Evolutionary conservation across 805 yeast species (phyloP).

Genomic region (Danielia reshetovae): DNA sequence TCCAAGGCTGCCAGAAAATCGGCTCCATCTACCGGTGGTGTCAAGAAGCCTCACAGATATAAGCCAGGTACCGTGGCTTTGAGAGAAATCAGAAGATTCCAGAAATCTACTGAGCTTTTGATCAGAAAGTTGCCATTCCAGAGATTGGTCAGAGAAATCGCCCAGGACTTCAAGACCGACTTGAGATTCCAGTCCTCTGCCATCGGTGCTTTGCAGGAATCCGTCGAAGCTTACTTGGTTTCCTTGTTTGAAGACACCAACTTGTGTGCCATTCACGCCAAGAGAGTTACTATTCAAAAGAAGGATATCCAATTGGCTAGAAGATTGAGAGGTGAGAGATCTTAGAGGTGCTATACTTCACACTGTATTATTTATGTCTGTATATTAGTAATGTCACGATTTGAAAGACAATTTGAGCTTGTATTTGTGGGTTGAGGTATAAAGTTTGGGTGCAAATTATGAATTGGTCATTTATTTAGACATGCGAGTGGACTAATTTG

Average conservation of each 20-base stretch:
- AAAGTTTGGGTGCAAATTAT: too few species aligned
- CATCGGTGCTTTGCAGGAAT: constrained; percentile 96
- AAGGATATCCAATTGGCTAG: constrained; percentile 97
- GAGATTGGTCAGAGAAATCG: constrained; percentile 93
- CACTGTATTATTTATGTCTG: constrained; percentile 18
- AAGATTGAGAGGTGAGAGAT: constrained; percentile 96
- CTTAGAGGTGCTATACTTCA: constrained; percentile 45
- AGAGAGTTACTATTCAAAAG: constrained; percentile 98
- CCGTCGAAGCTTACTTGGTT: constrained; percentile 96
- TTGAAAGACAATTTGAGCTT: too few species aligned
- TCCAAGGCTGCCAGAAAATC: constrained; percentile 92
- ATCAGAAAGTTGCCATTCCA: constrained; percentile 97
- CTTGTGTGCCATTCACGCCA: constrained; percentile 98
- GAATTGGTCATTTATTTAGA: too few species aligned
- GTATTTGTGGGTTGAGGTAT: too few species aligned
- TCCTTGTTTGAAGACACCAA: constrained; percentile 96
- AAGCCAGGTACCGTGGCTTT: constrained; percentile 97
- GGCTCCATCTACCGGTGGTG: constrained; percentile 91
- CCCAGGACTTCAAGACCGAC: constrained; percentile 90
- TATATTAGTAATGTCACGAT: constrained; percentile 13
- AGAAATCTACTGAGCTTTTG: constrained; percentile 90
- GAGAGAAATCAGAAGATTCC: constrained; percentile 97
- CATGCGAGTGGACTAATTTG: too few species aligned
- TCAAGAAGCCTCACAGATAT: constrained; percentile 92
- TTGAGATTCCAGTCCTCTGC: constrained; percentile 97